These are phyloP conservation scores for Haplosporangium sp. DNA, from an alignment of 371 early-diverging fungal genomes.

Conservation along the genomic window DNA sequence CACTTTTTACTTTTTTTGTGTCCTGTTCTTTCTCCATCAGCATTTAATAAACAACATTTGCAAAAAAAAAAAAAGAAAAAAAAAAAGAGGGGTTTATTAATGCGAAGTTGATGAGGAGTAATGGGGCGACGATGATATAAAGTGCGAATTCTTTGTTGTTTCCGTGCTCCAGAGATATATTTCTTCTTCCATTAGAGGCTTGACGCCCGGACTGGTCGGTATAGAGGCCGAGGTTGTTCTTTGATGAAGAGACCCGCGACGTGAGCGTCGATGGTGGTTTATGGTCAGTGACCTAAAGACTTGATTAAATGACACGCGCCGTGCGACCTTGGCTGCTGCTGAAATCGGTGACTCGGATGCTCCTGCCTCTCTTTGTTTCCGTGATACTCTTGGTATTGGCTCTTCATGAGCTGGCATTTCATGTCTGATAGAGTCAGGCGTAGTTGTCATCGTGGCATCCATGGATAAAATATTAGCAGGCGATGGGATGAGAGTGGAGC, in stretches of 20 bases:
- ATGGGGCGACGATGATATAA: background rate
- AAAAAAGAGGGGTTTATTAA: no score
- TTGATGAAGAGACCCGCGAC: conserved; percentile 2
- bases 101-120: background rate
- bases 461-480: no score
- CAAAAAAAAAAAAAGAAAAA: background rate
- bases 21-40: background rate
- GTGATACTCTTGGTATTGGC: background rate
- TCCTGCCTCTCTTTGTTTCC: background rate
- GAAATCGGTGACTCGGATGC: background rate
- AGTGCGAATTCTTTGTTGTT: conserved; percentile 30
- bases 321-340: conserved; percentile 12
- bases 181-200: conserved; percentile 11
- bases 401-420: no score
- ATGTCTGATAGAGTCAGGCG: no score
- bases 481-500: no score
- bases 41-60: background rate
- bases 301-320: conserved; percentile 37
- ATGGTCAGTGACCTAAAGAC: conserved; percentile 23
- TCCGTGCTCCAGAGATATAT: conserved; percentile 36
- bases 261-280: conserved; percentile 2
- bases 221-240: background rate
- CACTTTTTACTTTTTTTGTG: conserved; percentile 6
- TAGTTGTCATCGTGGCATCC: no score
- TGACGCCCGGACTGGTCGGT: conserved; percentile 1